phyloP scores from a whole-genome alignment of 305 asterid genomes.

The Euphrasia arctica region DNA sequence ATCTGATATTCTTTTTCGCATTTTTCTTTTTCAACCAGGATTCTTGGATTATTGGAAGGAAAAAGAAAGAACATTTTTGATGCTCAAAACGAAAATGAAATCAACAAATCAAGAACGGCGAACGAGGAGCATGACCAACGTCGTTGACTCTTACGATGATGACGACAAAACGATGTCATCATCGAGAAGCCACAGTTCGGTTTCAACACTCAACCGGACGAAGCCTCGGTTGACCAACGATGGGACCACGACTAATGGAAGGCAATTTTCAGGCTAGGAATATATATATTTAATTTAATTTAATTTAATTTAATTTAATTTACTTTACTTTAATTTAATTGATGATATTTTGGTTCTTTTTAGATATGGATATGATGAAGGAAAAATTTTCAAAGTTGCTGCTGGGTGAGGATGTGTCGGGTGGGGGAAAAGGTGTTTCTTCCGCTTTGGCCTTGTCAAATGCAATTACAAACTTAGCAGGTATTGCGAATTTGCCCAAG shows the following conservation, averaged over 20 bases:
- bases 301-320: too few species aligned
- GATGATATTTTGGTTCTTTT: background rate
- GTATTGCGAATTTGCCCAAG: background rate
- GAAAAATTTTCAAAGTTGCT: constrained; percentile 6
- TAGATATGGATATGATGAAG: constrained; percentile 8
- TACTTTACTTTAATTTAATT: too few species aligned
- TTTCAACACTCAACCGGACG: constrained; percentile 23
- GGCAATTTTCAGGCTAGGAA: constrained; percentile 42
- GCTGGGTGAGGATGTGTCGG: constrained; percentile 7
- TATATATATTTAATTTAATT: background rate
- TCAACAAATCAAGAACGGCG: constrained; percentile 33
- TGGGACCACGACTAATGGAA: constrained; percentile 22
- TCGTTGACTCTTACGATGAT: constrained; percentile 13
- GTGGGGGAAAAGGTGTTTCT: constrained; percentile 13
- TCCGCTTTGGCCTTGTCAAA: constrained; percentile 6
- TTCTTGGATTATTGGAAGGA: constrained; percentile 4
- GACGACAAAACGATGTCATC: constrained; percentile 14
- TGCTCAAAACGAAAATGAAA: constrained; percentile 35
- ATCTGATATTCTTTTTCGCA: too few species aligned
- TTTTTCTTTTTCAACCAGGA: constrained; percentile 19
- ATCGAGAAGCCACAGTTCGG: constrained; percentile 38
- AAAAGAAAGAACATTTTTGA: background rate
- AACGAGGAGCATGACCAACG: constrained; percentile 25
- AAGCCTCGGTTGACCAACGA: constrained; percentile 29
- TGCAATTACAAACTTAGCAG: constrained; percentile 6